Evolutionary conservation across 1,284 basidiomycete species (phyloP), one percentile per base, ranked within the genome.

Genomic region (Vanrija pseudolonga): DNA sequence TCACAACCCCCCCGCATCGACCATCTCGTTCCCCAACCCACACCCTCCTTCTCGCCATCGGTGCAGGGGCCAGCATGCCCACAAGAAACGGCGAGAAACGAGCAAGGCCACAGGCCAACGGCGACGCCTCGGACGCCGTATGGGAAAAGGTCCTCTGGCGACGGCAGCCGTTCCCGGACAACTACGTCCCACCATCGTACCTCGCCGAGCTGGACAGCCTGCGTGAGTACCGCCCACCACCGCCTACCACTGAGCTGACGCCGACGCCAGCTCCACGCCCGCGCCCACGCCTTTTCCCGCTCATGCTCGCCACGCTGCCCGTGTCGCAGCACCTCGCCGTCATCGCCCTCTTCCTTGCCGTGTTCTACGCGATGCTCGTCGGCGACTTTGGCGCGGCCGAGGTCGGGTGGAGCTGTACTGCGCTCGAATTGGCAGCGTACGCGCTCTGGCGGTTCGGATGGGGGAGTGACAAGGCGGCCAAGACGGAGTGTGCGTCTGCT

Each of bases 131-230:
- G 11, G 12, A 32, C 12, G 32, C 32, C 32, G 44, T 52, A 61
- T 95, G 90, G 89, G 83, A 86, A 69, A 88, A 86, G 68, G 80
- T 89, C n/a, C 82, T 97, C 18, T 96, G 91, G 90, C 85, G 85
- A 68, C 78, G 74, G 57, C 88, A 88, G 68, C 78, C 82, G 6
- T 88, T 82, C 69, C 84, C 88, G 15, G 93, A 96, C 76, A 92
- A 94, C 72, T 84, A 91, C 76, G 86, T 96, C 48, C 87, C 89
- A 11, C 76, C 77, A 3, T 80, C 83, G 9, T 96, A 95, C 72
- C 80, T 95, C 47, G 83, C 86, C 1, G 86, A 89, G 56, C 77
- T 96, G 56, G 81, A 81, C 66, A 83, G 78, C 71, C 89, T 93
- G 71, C 82, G 91, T 93, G 71, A 75, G 87, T 79, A 14, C 14